Conservation (phyloP, 208 protist species). For the Crithidia expoeki region DNA sequence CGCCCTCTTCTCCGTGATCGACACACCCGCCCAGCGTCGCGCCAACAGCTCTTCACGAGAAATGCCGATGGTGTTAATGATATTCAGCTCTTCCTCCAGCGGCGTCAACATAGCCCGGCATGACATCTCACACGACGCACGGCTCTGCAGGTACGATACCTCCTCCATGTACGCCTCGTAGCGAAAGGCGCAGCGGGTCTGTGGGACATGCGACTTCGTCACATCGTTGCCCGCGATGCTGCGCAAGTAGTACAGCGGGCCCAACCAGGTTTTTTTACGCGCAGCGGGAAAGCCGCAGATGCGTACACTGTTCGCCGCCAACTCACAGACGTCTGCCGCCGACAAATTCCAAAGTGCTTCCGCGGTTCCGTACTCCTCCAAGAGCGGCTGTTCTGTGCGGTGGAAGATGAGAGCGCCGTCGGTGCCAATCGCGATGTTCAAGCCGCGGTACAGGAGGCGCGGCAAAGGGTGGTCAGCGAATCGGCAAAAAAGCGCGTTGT, state of each 20-base stretch:
- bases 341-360: slow-evolving; percentile 87
- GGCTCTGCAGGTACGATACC: slow-evolving; percentile 62
- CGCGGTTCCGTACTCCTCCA: slow-evolving; percentile 92
- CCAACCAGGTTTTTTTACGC: slow-evolving; percentile 75
- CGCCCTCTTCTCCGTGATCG: slow-evolving; percentile 4
- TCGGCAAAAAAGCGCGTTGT: slow-evolving; percentile 98
- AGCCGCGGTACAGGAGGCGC: slow-evolving; percentile 91
- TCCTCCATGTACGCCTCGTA: slow-evolving; percentile 94
- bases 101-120: slow-evolving; percentile 50
- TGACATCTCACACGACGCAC: slow-evolving; percentile 44
- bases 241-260: slow-evolving; percentile 59
- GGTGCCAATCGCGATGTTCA: slow-evolving; percentile 97
- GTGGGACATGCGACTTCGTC: slow-evolving; percentile 91
- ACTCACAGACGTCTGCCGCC: slow-evolving; percentile 81
- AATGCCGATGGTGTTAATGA: slow-evolving; percentile 53
- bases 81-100: slow-evolving; percentile 57
- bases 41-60: slow-evolving; percentile 58
- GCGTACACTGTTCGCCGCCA: slow-evolving; percentile 80
- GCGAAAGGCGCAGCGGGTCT: slow-evolving; percentile 94
- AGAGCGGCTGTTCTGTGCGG: slow-evolving; percentile 92
- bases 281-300: slow-evolving; percentile 75
- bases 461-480: slow-evolving; percentile 96
- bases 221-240: slow-evolving; percentile 90
- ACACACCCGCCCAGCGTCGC: slow-evolving; percentile 26
- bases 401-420: slow-evolving; percentile 96